Percentiles rank a stretch among this genome's conserved stretches.
These are phyloP conservation scores for Phytophthora europaea DNA, from an alignment of 352 stramenopile species.

Conservation along the genomic window DNA sequence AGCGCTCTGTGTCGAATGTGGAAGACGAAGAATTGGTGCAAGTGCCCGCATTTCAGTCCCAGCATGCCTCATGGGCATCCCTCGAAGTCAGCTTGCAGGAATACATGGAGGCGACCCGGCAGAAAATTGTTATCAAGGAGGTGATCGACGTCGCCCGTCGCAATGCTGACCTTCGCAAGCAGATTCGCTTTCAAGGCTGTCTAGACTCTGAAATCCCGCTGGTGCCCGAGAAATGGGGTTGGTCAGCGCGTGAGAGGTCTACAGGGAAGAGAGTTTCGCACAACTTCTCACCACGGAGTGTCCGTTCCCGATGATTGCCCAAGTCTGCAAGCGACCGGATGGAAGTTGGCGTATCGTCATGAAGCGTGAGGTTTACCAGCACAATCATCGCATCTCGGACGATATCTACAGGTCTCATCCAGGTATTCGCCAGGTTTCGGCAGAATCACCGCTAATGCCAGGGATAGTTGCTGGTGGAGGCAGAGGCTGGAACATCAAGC, in stretches of 20 bases:
- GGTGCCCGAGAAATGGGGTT: background rate
- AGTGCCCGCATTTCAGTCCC: too few species aligned
- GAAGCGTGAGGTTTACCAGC: too few species aligned
- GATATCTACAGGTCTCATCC: slow-evolving; percentile 20
- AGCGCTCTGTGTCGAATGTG: too few species aligned
- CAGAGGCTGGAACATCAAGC: slow-evolving; percentile 3
- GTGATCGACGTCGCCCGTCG: background rate
- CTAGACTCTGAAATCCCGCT: slow-evolving; percentile 5
- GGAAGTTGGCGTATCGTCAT: slow-evolving; percentile 12
- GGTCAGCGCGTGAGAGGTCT: slow-evolving; percentile 2
- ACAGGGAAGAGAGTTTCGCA: slow-evolving; percentile 1
- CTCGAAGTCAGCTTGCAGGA: background rate
- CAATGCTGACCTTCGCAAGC: slow-evolving; percentile 4
- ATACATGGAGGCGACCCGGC: background rate
- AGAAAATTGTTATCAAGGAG: slow-evolving; percentile 8
- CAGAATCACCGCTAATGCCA: background rate
- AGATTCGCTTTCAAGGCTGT: background rate
- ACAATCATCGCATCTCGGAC: slow-evolving; percentile 7
- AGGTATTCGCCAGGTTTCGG: slow-evolving; percentile 29
- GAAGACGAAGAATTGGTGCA: too few species aligned
- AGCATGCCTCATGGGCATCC: background rate
- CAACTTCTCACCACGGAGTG: slow-evolving; percentile 1
- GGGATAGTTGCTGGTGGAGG: slow-evolving; percentile 18
- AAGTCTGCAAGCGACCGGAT: slow-evolving; percentile 4
- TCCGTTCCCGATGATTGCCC: background rate